These are phyloP conservation scores for Taphrina pruni DNA, from an alignment of 1,139 yeast species.

Conservation along the genomic window DNA sequence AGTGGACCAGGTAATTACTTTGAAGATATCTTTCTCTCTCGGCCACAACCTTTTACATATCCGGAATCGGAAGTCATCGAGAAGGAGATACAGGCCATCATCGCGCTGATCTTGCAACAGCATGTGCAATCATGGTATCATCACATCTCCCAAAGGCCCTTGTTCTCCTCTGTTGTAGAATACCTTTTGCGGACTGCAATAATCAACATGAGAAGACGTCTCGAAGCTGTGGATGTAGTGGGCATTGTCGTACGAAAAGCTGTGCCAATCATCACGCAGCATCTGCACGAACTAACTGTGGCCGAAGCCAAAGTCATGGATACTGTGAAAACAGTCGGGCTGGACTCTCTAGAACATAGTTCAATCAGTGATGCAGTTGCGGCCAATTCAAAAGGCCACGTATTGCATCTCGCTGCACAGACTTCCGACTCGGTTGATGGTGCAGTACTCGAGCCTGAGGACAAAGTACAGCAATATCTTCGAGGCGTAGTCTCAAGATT, in stretches of 20 bases:
- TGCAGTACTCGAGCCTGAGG: slow-evolving; percentile 33
- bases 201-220: slow-evolving; percentile 55
- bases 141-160: slow-evolving; percentile 57
- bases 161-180: slow-evolving; percentile 64
- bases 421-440: slow-evolving; percentile 56
- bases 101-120: slow-evolving; percentile 62
- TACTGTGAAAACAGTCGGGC: slow-evolving; percentile 53
- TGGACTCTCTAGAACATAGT: slow-evolving; percentile 55
- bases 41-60: slow-evolving; percentile 19
- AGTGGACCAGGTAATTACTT: slow-evolving; percentile 3
- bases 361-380: slow-evolving; percentile 58
- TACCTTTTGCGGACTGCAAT: slow-evolving; percentile 58
- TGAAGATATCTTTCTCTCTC: neutral
- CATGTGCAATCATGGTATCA: slow-evolving; percentile 72
- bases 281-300: slow-evolving; percentile 60
- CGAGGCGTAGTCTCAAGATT: slow-evolving; percentile 56
- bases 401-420: slow-evolving; percentile 68
- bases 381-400: slow-evolving; percentile 61
- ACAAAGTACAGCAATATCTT: slow-evolving; percentile 62
- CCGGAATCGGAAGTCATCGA: slow-evolving; percentile 30
- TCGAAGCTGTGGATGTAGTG: slow-evolving; percentile 61
- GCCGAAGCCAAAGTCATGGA: slow-evolving; percentile 57
- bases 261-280: slow-evolving; percentile 71
- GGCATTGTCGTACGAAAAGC: slow-evolving; percentile 63
- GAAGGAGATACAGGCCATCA: slow-evolving; percentile 56